These are phyloP conservation scores for Tolypocladium endophyticum DNA, from an alignment of 2,329 filamentous ascomycete genomes.

Conservation along the genomic window DNA sequence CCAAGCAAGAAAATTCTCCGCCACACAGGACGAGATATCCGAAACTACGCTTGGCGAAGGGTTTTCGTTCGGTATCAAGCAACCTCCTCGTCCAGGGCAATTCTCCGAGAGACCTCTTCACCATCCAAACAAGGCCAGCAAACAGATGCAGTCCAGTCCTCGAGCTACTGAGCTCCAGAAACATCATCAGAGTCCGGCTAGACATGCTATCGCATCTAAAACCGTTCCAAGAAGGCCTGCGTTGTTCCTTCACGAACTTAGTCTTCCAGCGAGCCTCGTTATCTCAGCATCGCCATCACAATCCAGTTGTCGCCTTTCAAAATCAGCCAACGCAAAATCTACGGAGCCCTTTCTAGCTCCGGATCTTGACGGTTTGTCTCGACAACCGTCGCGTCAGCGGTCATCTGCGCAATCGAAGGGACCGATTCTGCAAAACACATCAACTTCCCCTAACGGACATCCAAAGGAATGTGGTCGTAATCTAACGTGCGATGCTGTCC, in stretches of 20 bases:
- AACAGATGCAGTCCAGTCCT: background rate
- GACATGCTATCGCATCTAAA: background rate
- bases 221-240: background rate
- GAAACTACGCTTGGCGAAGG: slow-evolving; percentile 5
- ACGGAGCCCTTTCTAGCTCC: background rate
- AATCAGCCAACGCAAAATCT: background rate
- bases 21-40: slow-evolving; percentile 3
- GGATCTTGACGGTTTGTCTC: background rate
- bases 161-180: background rate
- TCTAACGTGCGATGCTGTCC: background rate
- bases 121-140: background rate
- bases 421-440: background rate
- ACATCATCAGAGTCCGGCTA: background rate
- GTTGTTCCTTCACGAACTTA: slow-evolving; percentile 1
- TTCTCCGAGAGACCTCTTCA: slow-evolving; percentile 2
- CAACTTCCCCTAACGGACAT: background rate
- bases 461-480: background rate
- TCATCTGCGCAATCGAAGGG: background rate
- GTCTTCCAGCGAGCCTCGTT: background rate
- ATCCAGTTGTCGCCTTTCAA: background rate
- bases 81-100: slow-evolving; percentile 8
- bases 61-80: slow-evolving; percentile 7
- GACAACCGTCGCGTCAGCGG: background rate
- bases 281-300: background rate
- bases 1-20: background rate